A percentile compares a stretch with the other conserved stretches of the same genome.
phyloP scores from a whole-genome alignment of 139 green algal species.

The Raphidocelis subcapitata region DNA sequence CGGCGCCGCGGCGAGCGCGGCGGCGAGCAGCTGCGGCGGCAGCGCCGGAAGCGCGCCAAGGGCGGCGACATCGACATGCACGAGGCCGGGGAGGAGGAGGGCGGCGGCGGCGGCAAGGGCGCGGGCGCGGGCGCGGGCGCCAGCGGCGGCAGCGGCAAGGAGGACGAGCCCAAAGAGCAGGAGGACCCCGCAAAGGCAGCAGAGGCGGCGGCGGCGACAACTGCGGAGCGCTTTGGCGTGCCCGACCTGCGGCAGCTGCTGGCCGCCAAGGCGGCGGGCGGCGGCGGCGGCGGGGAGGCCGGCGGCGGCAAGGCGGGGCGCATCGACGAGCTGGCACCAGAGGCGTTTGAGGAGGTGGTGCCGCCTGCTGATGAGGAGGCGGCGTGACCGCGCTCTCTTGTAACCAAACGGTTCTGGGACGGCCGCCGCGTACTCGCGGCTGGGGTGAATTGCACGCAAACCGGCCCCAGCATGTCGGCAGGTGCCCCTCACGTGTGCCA shows the following conservation, averaged over 20 bases:
- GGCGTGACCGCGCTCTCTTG: too few relatives aligned
- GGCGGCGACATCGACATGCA: conserved; percentile 17
- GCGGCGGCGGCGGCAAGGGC: background rate
- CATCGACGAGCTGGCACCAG: background rate
- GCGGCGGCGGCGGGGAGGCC: conserved; percentile 5
- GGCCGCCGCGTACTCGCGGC: too few relatives aligned
- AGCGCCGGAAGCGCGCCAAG: background rate
- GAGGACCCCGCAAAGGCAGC: background rate
- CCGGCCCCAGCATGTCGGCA: too few relatives aligned
- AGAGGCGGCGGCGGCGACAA: background rate
- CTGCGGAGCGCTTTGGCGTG: too few relatives aligned
- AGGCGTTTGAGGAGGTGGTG: too few relatives aligned
- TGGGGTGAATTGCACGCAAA: too few relatives aligned
- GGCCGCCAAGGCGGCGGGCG: background rate
- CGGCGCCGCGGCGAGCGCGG: background rate
- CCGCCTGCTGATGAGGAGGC: too few relatives aligned
- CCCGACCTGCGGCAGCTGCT: too few relatives aligned
- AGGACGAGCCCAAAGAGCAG: conserved; percentile 11
- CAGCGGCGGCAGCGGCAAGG: background rate
- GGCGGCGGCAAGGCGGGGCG: background rate
- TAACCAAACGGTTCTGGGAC: too few relatives aligned
- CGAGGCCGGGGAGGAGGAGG: conserved; percentile 2
- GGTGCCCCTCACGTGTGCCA: too few relatives aligned
- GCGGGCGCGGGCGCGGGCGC: background rate
- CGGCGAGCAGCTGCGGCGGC: background rate